Evolutionary conservation across 306 rosid genomes (phyloP), one percentile per base, ranked within the genome.

Genomic region (Vicia faba): DNA sequence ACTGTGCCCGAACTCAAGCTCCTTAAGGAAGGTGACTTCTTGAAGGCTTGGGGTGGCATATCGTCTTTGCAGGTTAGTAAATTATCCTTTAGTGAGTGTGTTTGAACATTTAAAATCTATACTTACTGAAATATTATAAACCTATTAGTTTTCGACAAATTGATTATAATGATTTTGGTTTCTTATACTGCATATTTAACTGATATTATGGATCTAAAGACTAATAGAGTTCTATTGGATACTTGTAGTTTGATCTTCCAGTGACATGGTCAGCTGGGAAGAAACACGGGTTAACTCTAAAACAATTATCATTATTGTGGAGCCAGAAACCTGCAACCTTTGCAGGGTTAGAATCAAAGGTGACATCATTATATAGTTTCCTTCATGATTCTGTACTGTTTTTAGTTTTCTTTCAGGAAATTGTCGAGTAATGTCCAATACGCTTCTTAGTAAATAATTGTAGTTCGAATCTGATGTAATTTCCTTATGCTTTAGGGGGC

Each of bases 21-120:
- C 60, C 87, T 83, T 49, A 75, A 88, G 31, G 87, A 84, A 61
- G 98, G 97, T 26, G 80, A 93, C 79, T 88, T 93, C 76, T 77
- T 93, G 74, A 93, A 11, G 82, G 98, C 97, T 16, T 93, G 98
- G 98, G 98, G 98, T 56, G 98, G 98, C 69, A 77, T 93, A 73
- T 93, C 97, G 1, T 79, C 95, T 69, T 73, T 93, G 82, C 93
- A 92, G 98, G 98, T 89, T 72, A 16, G 79, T 40, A 64, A 35
- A 36, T 56, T 56, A 64, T 61, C 50, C 8, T 68, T 66, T 15
- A 75, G 43, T 39, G 54, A 51, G 65, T 44, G 58, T 2, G 28
- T 18, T 67, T 8, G 55, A 40, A 8, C 8, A 8, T 45, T 57
- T 15, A 8, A 58, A 29, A 45, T 45, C 48, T 43, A 14, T 45